Percentiles rank a stretch among this genome's conserved stretches.
Conservation (phyloP, 495 filamentous ascomycete genomes). For the Evernia prunastri region DNA sequence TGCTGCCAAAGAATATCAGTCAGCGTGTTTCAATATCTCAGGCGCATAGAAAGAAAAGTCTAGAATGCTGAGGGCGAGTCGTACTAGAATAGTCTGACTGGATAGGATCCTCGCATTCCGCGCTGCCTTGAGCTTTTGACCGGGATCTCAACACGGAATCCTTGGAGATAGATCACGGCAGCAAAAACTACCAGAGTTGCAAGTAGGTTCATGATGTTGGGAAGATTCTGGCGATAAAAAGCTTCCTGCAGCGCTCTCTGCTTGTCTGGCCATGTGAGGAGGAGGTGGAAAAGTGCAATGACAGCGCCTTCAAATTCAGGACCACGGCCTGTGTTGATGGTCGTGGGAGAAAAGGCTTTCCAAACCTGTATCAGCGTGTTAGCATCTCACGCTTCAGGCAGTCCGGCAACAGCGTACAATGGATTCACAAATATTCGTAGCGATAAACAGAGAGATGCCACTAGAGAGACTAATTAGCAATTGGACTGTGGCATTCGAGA, state of each 20-base stretch:
- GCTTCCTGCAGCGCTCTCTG: constrained; percentile 92
- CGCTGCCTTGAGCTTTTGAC: constrained; percentile 99
- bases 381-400: too few relatives aligned
- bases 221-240: constrained; percentile 98
- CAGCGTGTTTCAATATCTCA: too few relatives aligned
- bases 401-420: too few relatives aligned
- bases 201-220: constrained; percentile 98
- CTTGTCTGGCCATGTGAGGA: constrained; percentile 99
- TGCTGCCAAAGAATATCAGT: constrained; percentile 21
- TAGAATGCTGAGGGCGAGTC: not conserved
- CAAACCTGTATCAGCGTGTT: too few relatives aligned
- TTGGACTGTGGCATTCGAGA: not conserved
- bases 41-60: not conserved
- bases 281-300: constrained; percentile 95
- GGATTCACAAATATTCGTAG: constrained; percentile 99
- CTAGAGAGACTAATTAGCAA: not conserved
- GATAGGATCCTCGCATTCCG: constrained; percentile 83
- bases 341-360: constrained; percentile 99
- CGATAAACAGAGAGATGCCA: constrained; percentile 99
- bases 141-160: constrained; percentile 99
- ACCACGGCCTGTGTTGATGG: constrained; percentile 98
- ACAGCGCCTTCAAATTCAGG: constrained; percentile 99
- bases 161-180: constrained; percentile 98
- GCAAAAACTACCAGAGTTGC: constrained; percentile 90
- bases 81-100: constrained; percentile 57